Conservation (phyloP, 495 filamentous ascomycete species). For the Neurospora sp. region DNA sequence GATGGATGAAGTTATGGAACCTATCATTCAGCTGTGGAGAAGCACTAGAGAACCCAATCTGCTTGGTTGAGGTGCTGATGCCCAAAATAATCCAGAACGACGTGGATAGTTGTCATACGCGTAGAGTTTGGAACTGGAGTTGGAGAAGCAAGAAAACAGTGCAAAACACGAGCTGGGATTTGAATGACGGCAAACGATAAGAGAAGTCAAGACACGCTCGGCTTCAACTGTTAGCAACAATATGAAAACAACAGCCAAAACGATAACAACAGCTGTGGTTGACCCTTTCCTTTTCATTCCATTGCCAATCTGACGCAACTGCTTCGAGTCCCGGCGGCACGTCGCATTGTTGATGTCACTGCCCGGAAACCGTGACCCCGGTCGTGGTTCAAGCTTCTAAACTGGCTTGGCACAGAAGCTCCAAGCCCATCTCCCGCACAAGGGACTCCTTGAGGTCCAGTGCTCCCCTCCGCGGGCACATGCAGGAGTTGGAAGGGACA, state of each 20-base stretch:
- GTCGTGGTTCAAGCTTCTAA: not conserved
- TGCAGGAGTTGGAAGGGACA: not conserved
- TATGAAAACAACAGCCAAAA: not conserved
- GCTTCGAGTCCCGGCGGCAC: not conserved
- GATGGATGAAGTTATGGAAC: not conserved
- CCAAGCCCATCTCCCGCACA: not conserved
- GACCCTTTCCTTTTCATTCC: not conserved
- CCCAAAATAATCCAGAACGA: not conserved
- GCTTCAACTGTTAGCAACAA: not conserved
- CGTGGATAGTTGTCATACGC: conserved; percentile 1
- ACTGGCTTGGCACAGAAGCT: not conserved
- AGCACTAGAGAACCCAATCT: not conserved
- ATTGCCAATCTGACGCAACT: conserved; percentile 10
- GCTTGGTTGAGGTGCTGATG: not conserved
- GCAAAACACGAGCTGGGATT: not conserved
- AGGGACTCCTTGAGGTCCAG: not conserved
- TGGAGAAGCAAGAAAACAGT: not conserved
- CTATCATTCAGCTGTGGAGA: not conserved
- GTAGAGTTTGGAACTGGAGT: not conserved
- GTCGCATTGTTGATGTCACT: conserved; percentile 19
- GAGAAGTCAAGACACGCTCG: not conserved
- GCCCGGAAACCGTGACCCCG: conserved; percentile 3
- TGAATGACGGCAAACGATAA: not conserved
- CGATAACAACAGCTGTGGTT: not conserved
- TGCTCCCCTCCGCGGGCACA: not conserved